A percentile compares a stretch with the other conserved stretches of the same genome.
phyloP scores from a whole-genome alignment of 2,329 filamentous ascomycete species.

The Pochonia chlamydosporia region DNA sequence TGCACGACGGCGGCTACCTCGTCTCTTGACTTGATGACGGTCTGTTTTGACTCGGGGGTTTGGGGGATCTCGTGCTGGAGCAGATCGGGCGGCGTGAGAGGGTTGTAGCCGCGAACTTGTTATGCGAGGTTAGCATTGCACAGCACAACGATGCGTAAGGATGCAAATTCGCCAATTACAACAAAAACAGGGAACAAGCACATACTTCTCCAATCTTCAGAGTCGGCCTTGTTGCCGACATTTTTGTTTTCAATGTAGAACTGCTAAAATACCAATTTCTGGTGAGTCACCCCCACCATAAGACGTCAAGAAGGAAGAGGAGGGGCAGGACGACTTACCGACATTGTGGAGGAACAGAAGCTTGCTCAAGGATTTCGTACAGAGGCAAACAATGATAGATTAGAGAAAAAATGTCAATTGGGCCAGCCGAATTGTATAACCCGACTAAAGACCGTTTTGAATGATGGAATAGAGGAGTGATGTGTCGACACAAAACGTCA shows the following conservation, averaged over 20 bases:
- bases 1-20: constrained; percentile 66
- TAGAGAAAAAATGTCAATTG: neutral
- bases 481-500: constrained; percentile 1
- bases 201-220: constrained; percentile 81
- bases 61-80: constrained; percentile 87
- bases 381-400: too few species aligned
- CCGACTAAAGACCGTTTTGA: too few species aligned
- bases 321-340: constrained; percentile 5
- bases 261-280: constrained; percentile 13
- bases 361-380: neutral
- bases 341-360: constrained; percentile 6
- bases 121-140: constrained; percentile 13
- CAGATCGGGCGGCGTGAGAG: constrained; percentile 85
- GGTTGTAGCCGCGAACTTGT: constrained; percentile 82
- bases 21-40: constrained; percentile 55
- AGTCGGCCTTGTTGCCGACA: constrained; percentile 66
- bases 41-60: constrained; percentile 50
- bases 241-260: constrained; percentile 77
- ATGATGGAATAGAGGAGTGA: constrained; percentile 12
- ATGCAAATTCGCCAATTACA: constrained; percentile 5
- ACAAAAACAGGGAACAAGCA: constrained; percentile 5
- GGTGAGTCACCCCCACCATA: constrained; percentile 22
- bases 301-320: neutral
- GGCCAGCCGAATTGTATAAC: neutral
- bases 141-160: neutral